These are phyloP conservation scores for Lasiosphaeria ovina DNA, from an alignment of 495 filamentous ascomycete species.

Conservation along the genomic window DNA sequence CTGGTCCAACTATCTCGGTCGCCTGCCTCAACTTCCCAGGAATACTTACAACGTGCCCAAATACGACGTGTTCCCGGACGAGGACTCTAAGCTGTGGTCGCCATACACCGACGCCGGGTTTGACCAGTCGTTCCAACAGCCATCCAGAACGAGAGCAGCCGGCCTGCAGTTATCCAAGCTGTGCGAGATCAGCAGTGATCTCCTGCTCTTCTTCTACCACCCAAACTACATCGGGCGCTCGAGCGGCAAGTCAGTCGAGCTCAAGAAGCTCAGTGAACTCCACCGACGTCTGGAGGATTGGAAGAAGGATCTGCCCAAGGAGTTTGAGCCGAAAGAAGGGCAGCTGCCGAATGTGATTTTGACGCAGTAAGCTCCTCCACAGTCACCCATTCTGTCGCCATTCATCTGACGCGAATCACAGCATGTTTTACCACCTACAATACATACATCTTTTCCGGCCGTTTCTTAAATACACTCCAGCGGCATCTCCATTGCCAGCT, in stretches of 20 bases:
- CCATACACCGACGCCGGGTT: slow-evolving; percentile 86
- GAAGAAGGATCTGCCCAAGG: slow-evolving; percentile 80
- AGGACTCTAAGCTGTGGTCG: slow-evolving; percentile 82
- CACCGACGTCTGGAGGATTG: slow-evolving; percentile 89
- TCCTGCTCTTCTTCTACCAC: slow-evolving; percentile 88
- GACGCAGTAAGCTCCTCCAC: slow-evolving; percentile 77
- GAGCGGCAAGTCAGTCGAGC: slow-evolving; percentile 61
- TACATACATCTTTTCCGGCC: slow-evolving; percentile 97
- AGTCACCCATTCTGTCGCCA: neutral
- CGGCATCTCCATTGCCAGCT: slow-evolving; percentile 75
- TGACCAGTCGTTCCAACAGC: slow-evolving; percentile 65
- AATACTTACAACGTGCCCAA: slow-evolving; percentile 79
- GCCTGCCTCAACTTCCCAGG: slow-evolving; percentile 80
- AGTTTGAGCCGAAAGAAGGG: slow-evolving; percentile 86
- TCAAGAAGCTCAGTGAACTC: slow-evolving; percentile 90
- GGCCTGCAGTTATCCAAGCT: slow-evolving; percentile 78
- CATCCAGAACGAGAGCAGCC: slow-evolving; percentile 78
- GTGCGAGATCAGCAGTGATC: slow-evolving; percentile 90
- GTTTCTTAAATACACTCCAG: slow-evolving; percentile 84
- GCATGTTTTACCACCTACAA: slow-evolving; percentile 96
- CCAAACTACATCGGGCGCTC: slow-evolving; percentile 62
- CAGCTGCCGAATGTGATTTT: slow-evolving; percentile 83
- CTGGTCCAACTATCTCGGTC: slow-evolving; percentile 97
- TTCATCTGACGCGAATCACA: slow-evolving; percentile 40
- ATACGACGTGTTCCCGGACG: slow-evolving; percentile 85